These are phyloP conservation scores for Blastobotrys americana DNA, from an alignment of 805 yeast species.

Conservation along the genomic window DNA sequence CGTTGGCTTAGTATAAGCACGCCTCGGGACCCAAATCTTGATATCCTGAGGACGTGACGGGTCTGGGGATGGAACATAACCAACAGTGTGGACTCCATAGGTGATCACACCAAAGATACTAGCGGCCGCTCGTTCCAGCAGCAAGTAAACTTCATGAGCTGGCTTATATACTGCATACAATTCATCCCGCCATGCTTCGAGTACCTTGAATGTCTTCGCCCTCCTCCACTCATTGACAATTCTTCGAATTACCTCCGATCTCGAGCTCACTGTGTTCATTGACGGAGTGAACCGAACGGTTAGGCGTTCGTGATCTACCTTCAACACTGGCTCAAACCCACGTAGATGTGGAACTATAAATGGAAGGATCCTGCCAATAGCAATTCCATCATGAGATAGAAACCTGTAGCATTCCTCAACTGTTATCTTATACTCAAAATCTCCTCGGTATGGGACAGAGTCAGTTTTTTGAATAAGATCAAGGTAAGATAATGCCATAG, in stretches of 20 bases:
- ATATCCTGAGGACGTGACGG: conserved; percentile 38
- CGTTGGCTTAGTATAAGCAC: conserved; percentile 73
- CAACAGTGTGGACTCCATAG: conserved; percentile 84
- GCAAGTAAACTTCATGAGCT: conserved; percentile 48
- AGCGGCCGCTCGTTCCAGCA: conserved; percentile 74
- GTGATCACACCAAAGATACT: conserved; percentile 79
- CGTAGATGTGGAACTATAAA: conserved; percentile 19
- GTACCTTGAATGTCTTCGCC: conserved; percentile 20
- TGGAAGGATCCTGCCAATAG: conserved; percentile 24
- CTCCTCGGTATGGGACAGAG: conserved; percentile 11
- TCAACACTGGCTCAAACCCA: conserved; percentile 14
- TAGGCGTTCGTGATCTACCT: conserved; percentile 22
- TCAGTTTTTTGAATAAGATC: conserved; percentile 13
- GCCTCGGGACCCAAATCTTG: conserved; percentile 69
- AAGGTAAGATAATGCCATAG: background rate
- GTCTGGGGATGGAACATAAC: conserved; percentile 49
- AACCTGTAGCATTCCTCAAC: conserved; percentile 18
- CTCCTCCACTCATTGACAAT: conserved; percentile 22
- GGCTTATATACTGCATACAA: conserved; percentile 64
- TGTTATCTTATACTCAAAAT: background rate
- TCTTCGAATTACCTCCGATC: conserved; percentile 33
- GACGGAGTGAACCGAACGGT: conserved; percentile 28
- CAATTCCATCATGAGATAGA: conserved; percentile 22
- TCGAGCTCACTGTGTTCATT: conserved; percentile 35
- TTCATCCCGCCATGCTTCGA: conserved; percentile 73